Percentiles rank a stretch among this genome's conserved stretches.
phyloP scores from a whole-genome alignment of 2,329 filamentous ascomycete species.

The Talaromyces sp. region DNA sequence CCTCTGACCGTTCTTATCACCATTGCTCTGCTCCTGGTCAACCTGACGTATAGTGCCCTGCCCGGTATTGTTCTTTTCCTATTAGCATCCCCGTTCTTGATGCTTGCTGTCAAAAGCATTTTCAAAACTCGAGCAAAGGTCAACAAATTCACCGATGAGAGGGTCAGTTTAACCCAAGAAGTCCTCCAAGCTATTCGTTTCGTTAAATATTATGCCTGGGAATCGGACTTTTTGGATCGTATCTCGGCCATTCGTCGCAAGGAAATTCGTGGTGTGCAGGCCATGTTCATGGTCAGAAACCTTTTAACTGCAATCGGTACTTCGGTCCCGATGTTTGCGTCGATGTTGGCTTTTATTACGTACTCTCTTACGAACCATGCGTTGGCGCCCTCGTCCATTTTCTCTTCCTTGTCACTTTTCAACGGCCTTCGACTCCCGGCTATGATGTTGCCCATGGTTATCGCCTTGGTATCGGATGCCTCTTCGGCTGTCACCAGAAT shows the following conservation, averaged over 20 bases:
- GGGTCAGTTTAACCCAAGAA: conserved; percentile 83
- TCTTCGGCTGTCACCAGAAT: conserved; percentile 76
- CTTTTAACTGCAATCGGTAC: conserved; percentile 76
- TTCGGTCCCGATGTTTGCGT: conserved; percentile 81
- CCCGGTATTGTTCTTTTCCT: conserved; percentile 76
- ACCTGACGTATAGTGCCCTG: conserved; percentile 79
- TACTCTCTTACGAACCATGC: conserved; percentile 56
- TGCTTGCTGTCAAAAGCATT: conserved; percentile 67
- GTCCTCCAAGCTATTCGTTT: conserved; percentile 84
- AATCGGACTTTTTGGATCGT: conserved; percentile 72
- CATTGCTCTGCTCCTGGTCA: conserved; percentile 70
- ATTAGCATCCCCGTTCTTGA: conserved; percentile 70
- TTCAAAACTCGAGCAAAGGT: conserved; percentile 69
- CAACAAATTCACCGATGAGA: conserved; percentile 87
- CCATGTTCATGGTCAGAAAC: conserved; percentile 73
- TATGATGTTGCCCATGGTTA: conserved; percentile 77
- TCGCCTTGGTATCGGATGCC: conserved; percentile 81
- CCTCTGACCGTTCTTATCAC: conserved; percentile 72
- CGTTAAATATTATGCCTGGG: conserved; percentile 95
- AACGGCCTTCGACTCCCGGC: conserved; percentile 81
- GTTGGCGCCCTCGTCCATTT: conserved; percentile 69
- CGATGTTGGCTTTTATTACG: conserved; percentile 87
- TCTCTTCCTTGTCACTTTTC: conserved; percentile 86
- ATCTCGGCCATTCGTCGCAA: conserved; percentile 64
- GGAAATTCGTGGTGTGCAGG: conserved; percentile 75